Conservation (phyloP, 805 yeast species). For the Yarrowia phangngaensis region DNA sequence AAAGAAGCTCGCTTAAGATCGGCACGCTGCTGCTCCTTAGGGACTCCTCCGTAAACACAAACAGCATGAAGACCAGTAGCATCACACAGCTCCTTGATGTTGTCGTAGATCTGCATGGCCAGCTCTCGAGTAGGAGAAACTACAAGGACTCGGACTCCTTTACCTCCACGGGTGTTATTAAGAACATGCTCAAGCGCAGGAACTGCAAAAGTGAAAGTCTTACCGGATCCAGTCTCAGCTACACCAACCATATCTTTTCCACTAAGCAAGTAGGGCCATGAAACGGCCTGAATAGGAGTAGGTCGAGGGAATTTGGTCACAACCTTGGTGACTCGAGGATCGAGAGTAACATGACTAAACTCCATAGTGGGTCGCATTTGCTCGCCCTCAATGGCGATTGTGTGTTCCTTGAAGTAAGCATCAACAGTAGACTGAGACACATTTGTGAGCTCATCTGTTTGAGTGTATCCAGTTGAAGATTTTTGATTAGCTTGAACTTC, state of each 20-base stretch:
- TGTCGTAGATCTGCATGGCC: slow-evolving; percentile 90
- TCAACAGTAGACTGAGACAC: slow-evolving; percentile 46
- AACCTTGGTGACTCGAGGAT: slow-evolving; percentile 54
- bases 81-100: slow-evolving; percentile 60
- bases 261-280: slow-evolving; percentile 85
- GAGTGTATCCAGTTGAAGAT: slow-evolving; percentile 9
- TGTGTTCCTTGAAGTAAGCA: slow-evolving; percentile 62
- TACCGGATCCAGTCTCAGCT: slow-evolving; percentile 98
- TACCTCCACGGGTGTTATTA: slow-evolving; percentile 33
- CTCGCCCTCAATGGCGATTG: slow-evolving; percentile 76
- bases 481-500: slow-evolving; percentile 31
- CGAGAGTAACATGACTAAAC: slow-evolving; percentile 59
- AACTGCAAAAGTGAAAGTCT: slow-evolving; percentile 94
- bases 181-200: slow-evolving; percentile 83
- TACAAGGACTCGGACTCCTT: slow-evolving; percentile 69
- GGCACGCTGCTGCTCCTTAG: slow-evolving; percentile 84
- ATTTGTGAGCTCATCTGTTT: slow-evolving; percentile 7
- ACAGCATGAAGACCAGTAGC: slow-evolving; percentile 63
- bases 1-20: slow-evolving; percentile 58
- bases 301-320: slow-evolving; percentile 79
- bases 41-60: slow-evolving; percentile 95
- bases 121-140: slow-evolving; percentile 97
- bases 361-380: slow-evolving; percentile 63
- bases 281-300: slow-evolving; percentile 89
- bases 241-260: slow-evolving; percentile 91